Conservation (phyloP, 2,329 filamentous ascomycete species). For the Colletotrichum falcatum region DNA sequence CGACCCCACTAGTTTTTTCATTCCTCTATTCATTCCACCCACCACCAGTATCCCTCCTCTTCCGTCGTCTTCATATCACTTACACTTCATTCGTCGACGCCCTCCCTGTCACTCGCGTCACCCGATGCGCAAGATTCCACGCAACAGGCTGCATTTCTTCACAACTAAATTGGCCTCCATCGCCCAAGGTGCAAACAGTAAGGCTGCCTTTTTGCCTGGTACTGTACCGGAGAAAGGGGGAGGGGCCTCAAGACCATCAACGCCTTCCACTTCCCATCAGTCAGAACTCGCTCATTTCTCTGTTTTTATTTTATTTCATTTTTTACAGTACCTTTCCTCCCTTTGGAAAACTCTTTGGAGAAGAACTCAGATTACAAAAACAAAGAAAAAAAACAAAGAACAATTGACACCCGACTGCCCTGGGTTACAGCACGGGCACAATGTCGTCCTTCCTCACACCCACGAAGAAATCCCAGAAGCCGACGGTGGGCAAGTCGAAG, state of each 20-base stretch:
- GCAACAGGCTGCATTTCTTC: not conserved
- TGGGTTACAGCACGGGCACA: conserved; percentile 30
- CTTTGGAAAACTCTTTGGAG: not conserved
- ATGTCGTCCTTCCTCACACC: conserved; percentile 64
- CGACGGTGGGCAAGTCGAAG: conserved; percentile 49
- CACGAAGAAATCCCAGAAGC: conserved; percentile 51
- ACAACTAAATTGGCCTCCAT: not conserved
- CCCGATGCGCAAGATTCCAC: not conserved
- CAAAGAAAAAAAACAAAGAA: too few relatives aligned
- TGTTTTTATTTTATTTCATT: not conserved
- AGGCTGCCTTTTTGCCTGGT: conserved; percentile 26
- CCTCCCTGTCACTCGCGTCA: conserved; percentile 3
- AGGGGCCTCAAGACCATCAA: not conserved
- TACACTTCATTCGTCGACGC: conserved; percentile 29
- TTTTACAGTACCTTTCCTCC: not conserved
- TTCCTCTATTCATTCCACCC: conserved; percentile 43
- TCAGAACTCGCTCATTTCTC: not conserved
- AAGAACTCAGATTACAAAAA: not conserved
- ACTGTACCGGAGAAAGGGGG: conserved; percentile 27
- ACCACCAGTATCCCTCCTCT: conserved; percentile 32
- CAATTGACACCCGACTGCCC: not conserved
- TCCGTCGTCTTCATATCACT: conserved; percentile 20
- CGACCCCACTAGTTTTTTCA: conserved; percentile 43
- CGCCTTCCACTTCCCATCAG: not conserved
- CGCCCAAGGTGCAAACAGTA: conserved; percentile 1